Percentiles rank a stretch among this genome's conserved stretches.
phyloP scores from a whole-genome alignment of 495 filamentous ascomycete genomes.

The Penicillium coffeae region DNA sequence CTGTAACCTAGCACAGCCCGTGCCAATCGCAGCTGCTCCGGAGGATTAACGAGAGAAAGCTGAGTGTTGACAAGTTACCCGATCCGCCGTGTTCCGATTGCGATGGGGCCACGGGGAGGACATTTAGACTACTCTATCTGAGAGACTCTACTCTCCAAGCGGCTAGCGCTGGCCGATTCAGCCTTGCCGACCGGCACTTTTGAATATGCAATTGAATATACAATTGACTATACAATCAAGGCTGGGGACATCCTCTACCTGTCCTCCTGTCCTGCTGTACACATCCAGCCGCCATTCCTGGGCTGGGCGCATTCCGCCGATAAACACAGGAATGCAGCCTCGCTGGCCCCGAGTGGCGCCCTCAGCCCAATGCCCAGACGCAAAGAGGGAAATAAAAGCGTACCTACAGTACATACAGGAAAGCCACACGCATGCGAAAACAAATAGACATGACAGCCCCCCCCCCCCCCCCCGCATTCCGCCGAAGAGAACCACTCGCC shows the following conservation, averaged over 20 bases:
- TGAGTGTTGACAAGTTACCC: constrained; percentile 12
- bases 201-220: no score
- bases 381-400: background rate
- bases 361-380: background rate
- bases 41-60: constrained; percentile 5
- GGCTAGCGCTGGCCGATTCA: no score
- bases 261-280: no score
- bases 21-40: constrained; percentile 21
- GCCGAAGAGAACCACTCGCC: background rate
- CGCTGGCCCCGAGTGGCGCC: background rate
- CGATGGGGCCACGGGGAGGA: no score
- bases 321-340: background rate
- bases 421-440: background rate
- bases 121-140: no score
- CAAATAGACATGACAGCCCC: constrained; percentile 5
- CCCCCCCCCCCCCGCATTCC: constrained; percentile 4
- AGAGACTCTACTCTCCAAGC: no score
- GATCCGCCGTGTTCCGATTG: constrained; percentile 18
- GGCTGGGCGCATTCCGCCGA: background rate
- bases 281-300: no score
- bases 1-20: constrained; percentile 9
- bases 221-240: no score
- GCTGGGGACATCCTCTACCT: no score
- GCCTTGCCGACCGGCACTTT: no score
- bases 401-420: background rate